Evolutionary conservation across 257 asterid species (phyloP).

Genomic region (Striga asiatica): DNA sequence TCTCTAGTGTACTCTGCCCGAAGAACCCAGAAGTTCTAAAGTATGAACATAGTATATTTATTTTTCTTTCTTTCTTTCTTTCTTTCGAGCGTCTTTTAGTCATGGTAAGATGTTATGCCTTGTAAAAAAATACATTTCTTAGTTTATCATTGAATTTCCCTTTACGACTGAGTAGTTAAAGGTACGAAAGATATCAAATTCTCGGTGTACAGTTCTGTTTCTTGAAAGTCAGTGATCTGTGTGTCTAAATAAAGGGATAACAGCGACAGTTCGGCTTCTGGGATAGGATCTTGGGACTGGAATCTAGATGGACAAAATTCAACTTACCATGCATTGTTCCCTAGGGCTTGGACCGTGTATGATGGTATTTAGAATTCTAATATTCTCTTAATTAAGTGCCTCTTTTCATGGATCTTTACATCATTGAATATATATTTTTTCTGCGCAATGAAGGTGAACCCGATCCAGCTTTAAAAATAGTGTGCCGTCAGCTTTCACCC

Average conservation of each 20-base stretch:
- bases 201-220: neutral
- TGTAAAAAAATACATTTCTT: neutral
- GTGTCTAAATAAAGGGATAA: constrained; percentile 23
- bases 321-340: constrained; percentile 88
- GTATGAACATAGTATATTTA: constrained; percentile 30
- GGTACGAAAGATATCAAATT: neutral
- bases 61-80: too few species aligned
- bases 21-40: constrained; percentile 35
- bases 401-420: constrained; percentile 14
- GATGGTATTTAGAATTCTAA: constrained; percentile 53
- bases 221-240: neutral
- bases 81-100: constrained; percentile 1
- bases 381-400: constrained; percentile 10
- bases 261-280: constrained; percentile 68
- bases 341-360: constrained; percentile 97
- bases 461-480: constrained; percentile 75
- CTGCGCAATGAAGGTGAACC: constrained; percentile 69
- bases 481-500: constrained; percentile 92
- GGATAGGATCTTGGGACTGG: constrained; percentile 99
- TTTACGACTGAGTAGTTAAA: constrained; percentile 2
- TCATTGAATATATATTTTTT: constrained; percentile 9
- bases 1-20: constrained; percentile 76
- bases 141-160: neutral
- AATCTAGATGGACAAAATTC: constrained; percentile 53
- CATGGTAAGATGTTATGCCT: constrained; percentile 4